Percentiles rank a stretch among this genome's conserved stretches.
phyloP scores from a whole-genome alignment of 441 rosid species.

The Croton setiger region DNA sequence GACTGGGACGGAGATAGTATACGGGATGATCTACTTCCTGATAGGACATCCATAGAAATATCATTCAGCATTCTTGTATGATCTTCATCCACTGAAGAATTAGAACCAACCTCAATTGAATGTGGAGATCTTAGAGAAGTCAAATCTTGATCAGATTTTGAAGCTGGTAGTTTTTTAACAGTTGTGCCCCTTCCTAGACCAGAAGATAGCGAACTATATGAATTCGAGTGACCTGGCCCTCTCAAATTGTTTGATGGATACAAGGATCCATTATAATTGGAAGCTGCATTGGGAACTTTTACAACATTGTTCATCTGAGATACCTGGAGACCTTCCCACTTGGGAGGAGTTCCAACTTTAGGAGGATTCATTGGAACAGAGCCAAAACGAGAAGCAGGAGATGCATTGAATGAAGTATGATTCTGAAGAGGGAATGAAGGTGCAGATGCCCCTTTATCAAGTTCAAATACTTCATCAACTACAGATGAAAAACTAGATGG shows the following conservation, averaged over 20 bases:
- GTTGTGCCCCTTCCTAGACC: conserved; percentile 46
- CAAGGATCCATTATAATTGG: conserved; percentile 40
- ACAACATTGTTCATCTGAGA: conserved; percentile 38
- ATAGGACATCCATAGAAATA: conserved; percentile 35
- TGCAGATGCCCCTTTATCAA: conserved; percentile 58
- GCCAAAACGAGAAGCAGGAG: conserved; percentile 56
- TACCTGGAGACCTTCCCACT: conserved; percentile 54
- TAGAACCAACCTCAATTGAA: conserved; percentile 44
- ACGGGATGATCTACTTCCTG: conserved; percentile 43
- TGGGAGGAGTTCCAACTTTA: conserved; percentile 49
- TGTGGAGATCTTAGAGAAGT: conserved; percentile 63
- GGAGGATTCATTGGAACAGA: conserved; percentile 44
- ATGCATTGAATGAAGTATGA: conserved; percentile 41
- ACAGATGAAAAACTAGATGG: conserved; percentile 76
- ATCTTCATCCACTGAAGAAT: conserved; percentile 46
- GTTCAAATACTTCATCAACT: conserved; percentile 95
- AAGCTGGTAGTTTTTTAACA: conserved; percentile 46
- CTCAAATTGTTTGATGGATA: conserved; percentile 48
- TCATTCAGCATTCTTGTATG: conserved; percentile 42
- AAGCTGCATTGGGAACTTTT: conserved; percentile 32
- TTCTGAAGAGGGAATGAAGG: conserved; percentile 49
- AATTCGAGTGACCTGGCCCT: conserved; percentile 50
- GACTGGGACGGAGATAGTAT: conserved; percentile 59
- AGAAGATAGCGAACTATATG: conserved; percentile 52
- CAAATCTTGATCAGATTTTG: conserved; percentile 86